A percentile compares a stretch with the other conserved stretches of the same genome.
phyloP scores from a whole-genome alignment of 164 flowering plant genomes.

The Taxillus chinensis region DNA sequence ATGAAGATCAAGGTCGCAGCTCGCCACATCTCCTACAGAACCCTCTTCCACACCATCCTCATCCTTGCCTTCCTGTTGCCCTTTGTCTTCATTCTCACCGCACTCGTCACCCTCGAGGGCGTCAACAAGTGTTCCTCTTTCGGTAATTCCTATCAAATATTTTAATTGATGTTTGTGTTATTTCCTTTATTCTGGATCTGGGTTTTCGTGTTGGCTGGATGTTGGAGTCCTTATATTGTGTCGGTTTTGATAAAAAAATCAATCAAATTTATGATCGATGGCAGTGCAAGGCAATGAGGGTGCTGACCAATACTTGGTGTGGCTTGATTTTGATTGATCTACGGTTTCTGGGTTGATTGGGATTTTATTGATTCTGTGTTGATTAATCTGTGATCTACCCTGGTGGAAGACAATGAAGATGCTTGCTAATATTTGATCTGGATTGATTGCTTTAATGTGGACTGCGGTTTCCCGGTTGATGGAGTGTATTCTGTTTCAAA shows the following conservation, averaged over 20 bases:
- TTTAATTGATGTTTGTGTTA: neutral
- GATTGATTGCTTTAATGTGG: too few species aligned
- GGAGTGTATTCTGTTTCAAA: too few species aligned
- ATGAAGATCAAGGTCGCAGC: constrained; percentile 99
- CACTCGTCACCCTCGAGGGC: constrained; percentile 95
- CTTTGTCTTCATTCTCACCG: constrained; percentile 94
- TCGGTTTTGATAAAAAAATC: too few species aligned
- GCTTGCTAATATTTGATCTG: too few species aligned
- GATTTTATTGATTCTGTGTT: neutral
- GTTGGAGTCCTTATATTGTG: neutral
- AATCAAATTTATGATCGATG: too few species aligned
- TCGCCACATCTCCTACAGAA: constrained; percentile 84
- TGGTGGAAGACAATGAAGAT: too few species aligned
- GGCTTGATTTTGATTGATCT: neutral
- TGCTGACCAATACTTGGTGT: neutral
- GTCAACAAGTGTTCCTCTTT: constrained; percentile 97
- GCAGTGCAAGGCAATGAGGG: too few species aligned
- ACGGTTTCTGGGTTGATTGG: neutral
- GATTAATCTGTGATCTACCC: too few species aligned
- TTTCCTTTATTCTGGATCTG: neutral
- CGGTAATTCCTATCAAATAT: constrained; percentile 28
- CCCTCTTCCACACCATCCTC: constrained; percentile 82
- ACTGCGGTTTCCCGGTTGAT: too few species aligned
- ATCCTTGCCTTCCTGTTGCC: constrained; percentile 85
- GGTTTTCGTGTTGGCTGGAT: neutral